Base-by-base conservation (phyloP, 2,329 filamentous ascomycete species). In the Fusarium staphyleae region DNA sequence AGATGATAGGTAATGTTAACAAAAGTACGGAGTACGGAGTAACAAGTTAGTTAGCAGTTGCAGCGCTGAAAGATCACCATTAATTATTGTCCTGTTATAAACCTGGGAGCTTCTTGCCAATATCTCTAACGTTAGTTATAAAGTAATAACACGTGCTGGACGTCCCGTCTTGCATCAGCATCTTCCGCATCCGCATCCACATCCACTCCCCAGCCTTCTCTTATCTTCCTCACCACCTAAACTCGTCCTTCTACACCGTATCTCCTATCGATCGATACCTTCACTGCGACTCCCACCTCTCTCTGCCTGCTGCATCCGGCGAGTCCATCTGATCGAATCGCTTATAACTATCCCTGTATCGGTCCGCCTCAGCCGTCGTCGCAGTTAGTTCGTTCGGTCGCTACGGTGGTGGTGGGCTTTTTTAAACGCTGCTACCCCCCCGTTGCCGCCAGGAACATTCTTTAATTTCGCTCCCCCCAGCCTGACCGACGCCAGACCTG, bases 401-500 rank as follows among this genome's bases (percentile, higher is more conserved):
- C 36, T 46, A 52, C 42, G 37, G 45, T 51, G 45, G 48, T 46
- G 56, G 43, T 51, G 52, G 48, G 47, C 42, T 60, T 51, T 61
- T 57, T 35, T 53, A 34, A 34, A 40, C 53, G 54, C 29, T 18
- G 28, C 34, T 22, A 6, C 29, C 34, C 44, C 57, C 48, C 55
- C 49, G 46, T 57, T 62, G 51, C 48, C 60, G 48, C 62, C 60
- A 63, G 57, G 57, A n/a, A n/a, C 53, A 53, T 63, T 66, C 58
- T 66, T 66, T 66, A 66, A 66, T 66, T 61, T 66, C 63, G 63
- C 58, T 59, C 57, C 52, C 54, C 47, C 49, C 53, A 60, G 60
- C 63, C 54, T 63, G 62, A 54, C 63, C 54, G 48, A 54, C 62
- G 54, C 60, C 62, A 66, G 60, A 54, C 64, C 59, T 42, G 59